Conservation (phyloP, 1,284 basidiomycete species). For the Cronartium quercuum region DNA sequence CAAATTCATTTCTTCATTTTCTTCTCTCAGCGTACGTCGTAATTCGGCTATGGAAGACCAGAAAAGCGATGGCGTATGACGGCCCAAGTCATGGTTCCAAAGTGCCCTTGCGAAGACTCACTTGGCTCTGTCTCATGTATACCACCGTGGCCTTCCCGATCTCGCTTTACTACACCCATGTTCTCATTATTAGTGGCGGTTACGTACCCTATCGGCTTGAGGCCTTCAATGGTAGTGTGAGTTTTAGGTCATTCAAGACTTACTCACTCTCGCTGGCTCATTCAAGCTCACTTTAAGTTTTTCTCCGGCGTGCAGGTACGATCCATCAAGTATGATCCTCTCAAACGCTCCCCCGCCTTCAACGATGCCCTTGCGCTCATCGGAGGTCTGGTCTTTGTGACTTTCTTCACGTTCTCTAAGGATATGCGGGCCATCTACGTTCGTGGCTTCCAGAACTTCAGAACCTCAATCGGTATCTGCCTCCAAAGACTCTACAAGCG, state of each 20-base stretch:
- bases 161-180: constrained; percentile 23
- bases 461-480: no score
- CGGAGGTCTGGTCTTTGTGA: neutral
- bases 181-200: neutral
- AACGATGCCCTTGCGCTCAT: neutral
- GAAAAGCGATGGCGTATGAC: neutral
- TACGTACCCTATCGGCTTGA: constrained; percentile 4
- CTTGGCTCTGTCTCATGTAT: constrained; percentile 34
- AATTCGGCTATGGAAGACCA: constrained; percentile 15
- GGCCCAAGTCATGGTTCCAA: constrained; percentile 7
- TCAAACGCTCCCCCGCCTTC: neutral
- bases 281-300: neutral
- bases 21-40: constrained; percentile 11
- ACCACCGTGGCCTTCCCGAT: constrained; percentile 22
- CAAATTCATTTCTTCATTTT: neutral
- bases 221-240: neutral
- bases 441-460: no score
- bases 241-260: neutral
- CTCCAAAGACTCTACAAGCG: no score
- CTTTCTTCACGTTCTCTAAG: neutral
- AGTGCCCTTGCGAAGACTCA: constrained; percentile 31
- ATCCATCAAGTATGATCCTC: neutral
- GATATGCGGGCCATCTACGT: neutral
- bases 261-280: neutral
- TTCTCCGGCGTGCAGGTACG: neutral